Percentiles rank a stretch among this genome's conserved stretches.
Conservation (phyloP, 1,284 basidiomycete species). For the Papiliotrema flavescens region DNA sequence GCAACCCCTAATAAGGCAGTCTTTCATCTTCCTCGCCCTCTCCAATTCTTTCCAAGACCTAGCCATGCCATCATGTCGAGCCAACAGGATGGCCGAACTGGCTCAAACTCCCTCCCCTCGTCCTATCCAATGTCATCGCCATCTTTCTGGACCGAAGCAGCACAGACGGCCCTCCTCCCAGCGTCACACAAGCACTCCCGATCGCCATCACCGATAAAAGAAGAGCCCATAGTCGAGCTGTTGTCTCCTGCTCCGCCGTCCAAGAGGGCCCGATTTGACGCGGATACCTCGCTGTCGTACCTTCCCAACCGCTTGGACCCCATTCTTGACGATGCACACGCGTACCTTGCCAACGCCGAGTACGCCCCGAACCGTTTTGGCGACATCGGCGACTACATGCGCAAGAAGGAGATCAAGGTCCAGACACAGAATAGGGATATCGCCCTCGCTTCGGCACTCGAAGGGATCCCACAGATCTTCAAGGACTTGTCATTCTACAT, state of each 20-base stretch:
- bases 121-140: slow-evolving; percentile 36
- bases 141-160: slow-evolving; percentile 35
- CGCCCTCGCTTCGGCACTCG: slow-evolving; percentile 33
- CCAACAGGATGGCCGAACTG: no score
- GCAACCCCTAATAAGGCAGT: no score
- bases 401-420: slow-evolving; percentile 81
- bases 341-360: slow-evolving; percentile 42
- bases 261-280: not conserved
- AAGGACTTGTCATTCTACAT: slow-evolving; percentile 74
- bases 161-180: slow-evolving; percentile 2
- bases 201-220: slow-evolving; percentile 1
- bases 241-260: not conserved
- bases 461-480: slow-evolving; percentile 59
- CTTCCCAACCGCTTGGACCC: slow-evolving; percentile 27
- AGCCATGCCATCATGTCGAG: no score
- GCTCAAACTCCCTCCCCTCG: slow-evolving; percentile 5
- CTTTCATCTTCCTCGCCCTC: no score
- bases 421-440: slow-evolving; percentile 76
- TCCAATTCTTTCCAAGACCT: no score
- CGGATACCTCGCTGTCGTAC: slow-evolving; percentile 24
- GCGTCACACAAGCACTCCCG: slow-evolving; percentile 1
- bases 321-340: slow-evolving; percentile 19
- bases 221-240: not conserved
- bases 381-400: slow-evolving; percentile 80
- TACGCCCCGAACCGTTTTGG: slow-evolving; percentile 80